Base-by-base conservation (phyloP, 345 rosid genomes). In the Eucalyptus virginea region DNA sequence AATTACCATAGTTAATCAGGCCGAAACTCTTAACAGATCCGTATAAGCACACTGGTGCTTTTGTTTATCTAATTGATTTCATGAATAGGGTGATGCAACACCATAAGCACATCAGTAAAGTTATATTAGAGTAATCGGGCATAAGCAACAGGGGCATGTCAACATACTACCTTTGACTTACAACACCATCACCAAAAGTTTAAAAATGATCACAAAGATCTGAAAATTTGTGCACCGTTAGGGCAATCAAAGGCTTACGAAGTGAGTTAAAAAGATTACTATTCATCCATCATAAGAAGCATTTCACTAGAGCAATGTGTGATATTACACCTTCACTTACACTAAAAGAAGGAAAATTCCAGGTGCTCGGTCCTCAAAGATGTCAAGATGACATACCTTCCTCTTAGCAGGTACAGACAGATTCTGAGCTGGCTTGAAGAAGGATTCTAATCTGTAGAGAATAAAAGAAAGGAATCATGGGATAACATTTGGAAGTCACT, bases 371-470 rank as follows among this genome's bases (percentile, higher is more conserved):
- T 86, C 77, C 56, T n/a, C 80, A 81, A 51, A 90, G 85, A 56
- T 56, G 56, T 89, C 14, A 54, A 81, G 86, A 85, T 88, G 92
- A 81, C 91, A 65, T 92, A 97, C 99, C 98, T 97, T 97, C 89
- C 96, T 92, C 91, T 96, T 97, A 77, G 93, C 87, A 48, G 97
- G 96, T 26, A 47, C 83, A 58, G 97, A 92, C 65, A 96, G 54
- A 90, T 91, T 95, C 47, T 93, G 87, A 86, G 93, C 95, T 80
- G 98, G 99, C 92, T 95, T 98, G 87, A 94, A 94, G 91, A 96
- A 98, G 21, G 98, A 95, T 89, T 97, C 98, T 89, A 96, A 90
- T 88, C 98, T 97, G 94, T 60, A 50, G 52, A 48, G 69, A 88
- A 77, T 58, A 89, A 77, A 26, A 11, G 30, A 58, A 40, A 88